These are phyloP conservation scores for Nannochloris sp. DNA, from an alignment of 139 green algal genomes.

Conservation along the genomic window DNA sequence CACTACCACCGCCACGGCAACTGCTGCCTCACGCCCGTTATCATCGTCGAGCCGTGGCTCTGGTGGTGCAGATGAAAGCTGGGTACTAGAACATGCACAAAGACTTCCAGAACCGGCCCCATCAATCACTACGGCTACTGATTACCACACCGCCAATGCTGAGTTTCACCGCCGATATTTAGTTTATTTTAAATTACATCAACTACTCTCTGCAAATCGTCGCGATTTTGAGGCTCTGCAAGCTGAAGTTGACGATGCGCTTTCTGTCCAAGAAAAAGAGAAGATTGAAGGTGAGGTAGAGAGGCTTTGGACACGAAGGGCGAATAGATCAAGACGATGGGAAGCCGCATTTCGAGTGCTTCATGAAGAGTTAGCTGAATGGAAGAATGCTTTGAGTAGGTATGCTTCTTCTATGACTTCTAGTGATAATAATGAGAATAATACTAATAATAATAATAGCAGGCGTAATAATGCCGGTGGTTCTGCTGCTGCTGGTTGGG, in stretches of 20 bases:
- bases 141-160: neutral
- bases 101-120: conserved; percentile 8
- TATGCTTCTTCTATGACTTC: neutral
- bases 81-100: conserved; percentile 11
- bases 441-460: no score
- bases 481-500: no score
- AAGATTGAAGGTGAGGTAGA: conserved; percentile 3
- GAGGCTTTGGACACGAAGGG: neutral
- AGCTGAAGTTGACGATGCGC: neutral
- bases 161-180: conserved; percentile 11
- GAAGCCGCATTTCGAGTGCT: conserved; percentile 20
- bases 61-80: conserved; percentile 4
- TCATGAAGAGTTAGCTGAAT: conserved; percentile 15
- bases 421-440: no score
- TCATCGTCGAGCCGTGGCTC: conserved; percentile 9
- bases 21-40: neutral
- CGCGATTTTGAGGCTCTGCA: conserved; percentile 20
- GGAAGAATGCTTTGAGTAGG: conserved; percentile 15
- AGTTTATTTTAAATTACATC: conserved; percentile 22
- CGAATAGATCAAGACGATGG: conserved; percentile 16
- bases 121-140: conserved; percentile 6
- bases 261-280: neutral
- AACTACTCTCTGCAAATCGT: conserved; percentile 20
- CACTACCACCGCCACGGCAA: neutral
- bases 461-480: no score